Conservation (phyloP, 108 stramenopile species). For the Cyclotella distinguenda region DNA sequence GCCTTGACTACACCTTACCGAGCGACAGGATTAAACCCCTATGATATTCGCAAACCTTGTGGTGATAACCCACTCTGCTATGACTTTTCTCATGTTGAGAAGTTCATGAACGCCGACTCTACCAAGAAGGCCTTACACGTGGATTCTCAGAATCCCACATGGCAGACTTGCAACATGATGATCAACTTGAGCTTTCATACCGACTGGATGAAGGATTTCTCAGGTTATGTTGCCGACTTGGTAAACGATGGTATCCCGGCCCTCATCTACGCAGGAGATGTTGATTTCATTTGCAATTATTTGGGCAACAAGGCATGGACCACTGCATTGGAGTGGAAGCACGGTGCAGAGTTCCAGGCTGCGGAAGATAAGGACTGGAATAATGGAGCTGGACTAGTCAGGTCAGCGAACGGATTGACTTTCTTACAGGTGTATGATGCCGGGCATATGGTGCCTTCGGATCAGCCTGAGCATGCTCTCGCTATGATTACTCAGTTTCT, state of each 20-base stretch:
- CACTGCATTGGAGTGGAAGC: conserved; percentile 82
- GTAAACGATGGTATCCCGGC: conserved; percentile 82
- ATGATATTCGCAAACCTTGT: conserved; percentile 91
- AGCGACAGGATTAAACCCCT: conserved; percentile 90
- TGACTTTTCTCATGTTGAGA: conserved; percentile 84
- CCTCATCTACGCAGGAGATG: conserved; percentile 95
- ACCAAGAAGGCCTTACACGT: conserved; percentile 84
- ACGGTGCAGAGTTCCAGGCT: conserved; percentile 79
- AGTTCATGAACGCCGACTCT: conserved; percentile 76
- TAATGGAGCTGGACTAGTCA: conserved; percentile 69
- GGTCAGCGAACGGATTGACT: conserved; percentile 73
- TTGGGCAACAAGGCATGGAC: conserved; percentile 96
- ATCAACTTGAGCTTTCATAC: conserved; percentile 86
- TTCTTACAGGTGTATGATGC: conserved; percentile 71
- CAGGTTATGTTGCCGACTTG: conserved; percentile 76
- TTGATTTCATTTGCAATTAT: conserved; percentile 98
- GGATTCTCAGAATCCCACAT: conserved; percentile 54
- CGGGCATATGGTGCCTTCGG: conserved; percentile 96
- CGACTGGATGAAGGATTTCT: conserved; percentile 94
- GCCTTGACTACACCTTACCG: conserved; percentile 84
- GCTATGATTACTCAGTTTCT: conserved; percentile 87
- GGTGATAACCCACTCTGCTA: conserved; percentile 88
- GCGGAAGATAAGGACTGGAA: conserved; percentile 79
- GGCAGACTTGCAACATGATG: conserved; percentile 83
- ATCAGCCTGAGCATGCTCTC: conserved; percentile 80